Percentiles rank a stretch among this genome's conserved stretches.
These are phyloP conservation scores for Bauhinia variegata DNA, from an alignment of 306 rosid genomes.

Conservation along the genomic window DNA sequence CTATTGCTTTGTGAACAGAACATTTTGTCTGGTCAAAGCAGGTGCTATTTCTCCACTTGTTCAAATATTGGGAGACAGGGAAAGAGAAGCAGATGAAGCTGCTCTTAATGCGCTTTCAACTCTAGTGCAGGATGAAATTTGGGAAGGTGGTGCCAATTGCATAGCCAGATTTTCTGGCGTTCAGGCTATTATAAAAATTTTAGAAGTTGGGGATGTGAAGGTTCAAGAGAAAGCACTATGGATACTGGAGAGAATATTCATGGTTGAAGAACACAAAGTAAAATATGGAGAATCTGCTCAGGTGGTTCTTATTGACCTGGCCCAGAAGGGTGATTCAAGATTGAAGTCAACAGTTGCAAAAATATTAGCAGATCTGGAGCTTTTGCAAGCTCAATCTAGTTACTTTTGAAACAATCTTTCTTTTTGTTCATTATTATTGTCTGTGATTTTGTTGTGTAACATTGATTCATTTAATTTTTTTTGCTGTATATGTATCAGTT, in stretches of 20 bases:
- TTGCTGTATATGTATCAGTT: too few species aligned
- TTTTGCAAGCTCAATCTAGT: conserved; percentile 71
- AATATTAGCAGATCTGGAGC: conserved; percentile 72
- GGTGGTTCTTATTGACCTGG: conserved; percentile 80
- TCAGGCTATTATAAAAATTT: conserved; percentile 55
- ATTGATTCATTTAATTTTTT: too few species aligned
- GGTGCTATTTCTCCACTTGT: conserved; percentile 66
- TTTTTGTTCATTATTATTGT: conserved; percentile 14
- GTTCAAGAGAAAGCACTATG: conserved; percentile 80
- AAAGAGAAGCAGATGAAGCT: conserved; percentile 72
- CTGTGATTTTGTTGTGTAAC: background rate
- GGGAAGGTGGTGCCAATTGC: conserved; percentile 73
- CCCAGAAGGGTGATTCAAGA: conserved; percentile 70
- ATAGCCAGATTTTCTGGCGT: conserved; percentile 64
- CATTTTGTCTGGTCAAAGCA: conserved; percentile 84
- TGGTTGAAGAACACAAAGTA: conserved; percentile 58
- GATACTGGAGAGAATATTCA: conserved; percentile 84
- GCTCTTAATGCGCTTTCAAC: conserved; percentile 71
- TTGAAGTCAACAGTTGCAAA: conserved; percentile 75
- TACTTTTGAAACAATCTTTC: conserved; percentile 59
- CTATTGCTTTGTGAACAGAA: conserved; percentile 62
- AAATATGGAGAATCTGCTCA: conserved; percentile 72
- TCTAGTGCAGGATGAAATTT: conserved; percentile 74
- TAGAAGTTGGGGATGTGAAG: conserved; percentile 58
- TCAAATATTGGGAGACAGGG: conserved; percentile 64